A percentile compares a stretch with the other conserved stretches of the same genome.
phyloP scores from a whole-genome alignment of 768 basidiomycete genomes.

The Mycena kentingensis region DNA sequence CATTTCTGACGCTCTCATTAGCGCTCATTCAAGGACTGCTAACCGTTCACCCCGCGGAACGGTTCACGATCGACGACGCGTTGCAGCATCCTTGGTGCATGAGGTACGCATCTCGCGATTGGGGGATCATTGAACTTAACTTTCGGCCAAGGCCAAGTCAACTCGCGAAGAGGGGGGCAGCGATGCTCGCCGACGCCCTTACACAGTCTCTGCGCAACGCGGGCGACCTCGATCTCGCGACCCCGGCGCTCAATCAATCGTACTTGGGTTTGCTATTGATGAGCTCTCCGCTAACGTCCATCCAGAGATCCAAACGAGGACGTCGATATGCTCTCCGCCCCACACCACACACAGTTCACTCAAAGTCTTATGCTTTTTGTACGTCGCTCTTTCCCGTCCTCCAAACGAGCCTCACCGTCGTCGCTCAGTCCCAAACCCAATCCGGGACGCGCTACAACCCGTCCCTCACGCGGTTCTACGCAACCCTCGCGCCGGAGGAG shows the following conservation, averaged over 20 bases:
- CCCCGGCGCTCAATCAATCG: slow-evolving; percentile 49
- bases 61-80: slow-evolving; percentile 61
- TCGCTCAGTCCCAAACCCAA: slow-evolving; percentile 77
- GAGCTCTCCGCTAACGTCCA: not conserved
- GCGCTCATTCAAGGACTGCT: slow-evolving; percentile 79
- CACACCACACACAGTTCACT: slow-evolving; percentile 71
- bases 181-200: slow-evolving; percentile 67
- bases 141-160: slow-evolving; percentile 61
- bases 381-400: slow-evolving; percentile 31
- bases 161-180: slow-evolving; percentile 51
- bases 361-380: slow-evolving; percentile 83
- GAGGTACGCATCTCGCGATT: slow-evolving; percentile 44
- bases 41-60: slow-evolving; percentile 63
- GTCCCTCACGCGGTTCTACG: slow-evolving; percentile 81
- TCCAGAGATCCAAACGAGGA: slow-evolving; percentile 42
- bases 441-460: slow-evolving; percentile 71
- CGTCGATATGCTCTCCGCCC: slow-evolving; percentile 63
- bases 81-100: slow-evolving; percentile 71
- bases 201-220: slow-evolving; percentile 64
- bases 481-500: slow-evolving; percentile 52
- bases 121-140: not conserved
- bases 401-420: not conserved
- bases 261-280: slow-evolving; percentile 18
- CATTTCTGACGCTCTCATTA: slow-evolving; percentile 29
- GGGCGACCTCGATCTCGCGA: slow-evolving; percentile 76